Evolutionary conservation across 768 basidiomycete genomes (phyloP).

Genomic region (Lepiota venenata): DNA sequence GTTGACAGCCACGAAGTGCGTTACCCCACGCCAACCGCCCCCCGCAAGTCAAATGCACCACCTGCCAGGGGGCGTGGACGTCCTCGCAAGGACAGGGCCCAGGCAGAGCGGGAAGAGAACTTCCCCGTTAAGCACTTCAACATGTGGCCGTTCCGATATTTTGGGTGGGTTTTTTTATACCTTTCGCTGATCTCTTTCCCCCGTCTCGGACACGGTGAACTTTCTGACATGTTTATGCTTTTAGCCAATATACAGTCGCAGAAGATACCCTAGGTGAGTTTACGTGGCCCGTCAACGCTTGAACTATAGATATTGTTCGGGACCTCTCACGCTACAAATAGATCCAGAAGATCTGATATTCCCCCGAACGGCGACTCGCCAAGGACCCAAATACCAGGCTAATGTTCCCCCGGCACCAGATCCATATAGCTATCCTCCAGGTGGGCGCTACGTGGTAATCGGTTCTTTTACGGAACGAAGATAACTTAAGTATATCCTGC

Average conservation of each 20-base stretch:
- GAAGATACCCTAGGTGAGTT: conserved; percentile 84
- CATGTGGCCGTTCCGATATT: conserved; percentile 95
- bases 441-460: conserved; percentile 20
- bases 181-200: conserved; percentile 1
- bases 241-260: conserved; percentile 83
- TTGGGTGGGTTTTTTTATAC: conserved; percentile 63
- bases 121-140: conserved; percentile 80
- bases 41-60: conserved; percentile 66
- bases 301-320: not conserved
- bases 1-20: conserved; percentile 75
- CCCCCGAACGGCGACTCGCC: conserved; percentile 88
- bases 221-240: conserved; percentile 7
- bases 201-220: conserved; percentile 7
- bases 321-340: conserved; percentile 31
- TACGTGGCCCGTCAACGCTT: not conserved
- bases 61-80: conserved; percentile 70
- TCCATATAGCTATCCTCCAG: conserved; percentile 33
- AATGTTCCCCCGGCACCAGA: conserved; percentile 48
- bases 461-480: not conserved
- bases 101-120: conserved; percentile 76
- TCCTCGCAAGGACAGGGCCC: conserved; percentile 70
- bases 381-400: conserved; percentile 85
- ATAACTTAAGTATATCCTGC: conserved; percentile 16
- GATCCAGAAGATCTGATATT: conserved; percentile 98
- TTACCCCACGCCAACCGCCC: conserved; percentile 42